Base-by-base conservation (phyloP, 306 rosid species). In the Vigna trinervia region DNA sequence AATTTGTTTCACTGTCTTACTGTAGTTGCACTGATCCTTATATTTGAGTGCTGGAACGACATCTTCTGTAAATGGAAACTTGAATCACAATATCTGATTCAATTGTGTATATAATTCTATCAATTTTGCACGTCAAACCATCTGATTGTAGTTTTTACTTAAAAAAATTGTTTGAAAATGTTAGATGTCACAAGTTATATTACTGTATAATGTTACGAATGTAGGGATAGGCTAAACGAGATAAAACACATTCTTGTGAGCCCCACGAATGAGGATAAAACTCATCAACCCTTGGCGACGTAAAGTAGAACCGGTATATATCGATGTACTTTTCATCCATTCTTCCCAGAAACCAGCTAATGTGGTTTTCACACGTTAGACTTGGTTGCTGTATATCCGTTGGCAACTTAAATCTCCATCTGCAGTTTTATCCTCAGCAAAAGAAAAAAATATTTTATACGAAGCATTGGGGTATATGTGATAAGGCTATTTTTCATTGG, bases 61-160 rank as follows among this genome's bases (percentile, higher is more conserved):
- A 65, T 13, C 17, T 69, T 12, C 60, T 82, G 89, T 85, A 79
- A 79, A 78, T 78, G 82, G 73, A 63, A 63, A 46, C 77, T 50
- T 75, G 70, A 38, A 59, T 70, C 58, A 28, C 68, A 60, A 32
- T 52, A 56, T 60, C 69, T 56, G 45, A 71, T 82, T 85, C 88
- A 79, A 22, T 66, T 66, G 72, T 82, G 84, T 72, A 82, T 58
- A 62, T 75, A 57, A 19, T 75, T 56, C 71, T 60, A 17, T 76
- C 43, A n/a, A 17, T 26, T 63, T 43, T 38, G 57, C 36, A 47
- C 15, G 50, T 58, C 58, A 19, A 26, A 12, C 53, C 45, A 28
- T 5, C 39, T 23, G 36, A 23, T 17, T 26, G 38, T 26, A 71
- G 73, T 71, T 19, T 71, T 19, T 22, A 17, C 67, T 34, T 3